Evolutionary conservation across 176 grass and related monocot species (phyloP), one percentile per base, ranked within the genome.

Genomic region (Raddia distichophylla): DNA sequence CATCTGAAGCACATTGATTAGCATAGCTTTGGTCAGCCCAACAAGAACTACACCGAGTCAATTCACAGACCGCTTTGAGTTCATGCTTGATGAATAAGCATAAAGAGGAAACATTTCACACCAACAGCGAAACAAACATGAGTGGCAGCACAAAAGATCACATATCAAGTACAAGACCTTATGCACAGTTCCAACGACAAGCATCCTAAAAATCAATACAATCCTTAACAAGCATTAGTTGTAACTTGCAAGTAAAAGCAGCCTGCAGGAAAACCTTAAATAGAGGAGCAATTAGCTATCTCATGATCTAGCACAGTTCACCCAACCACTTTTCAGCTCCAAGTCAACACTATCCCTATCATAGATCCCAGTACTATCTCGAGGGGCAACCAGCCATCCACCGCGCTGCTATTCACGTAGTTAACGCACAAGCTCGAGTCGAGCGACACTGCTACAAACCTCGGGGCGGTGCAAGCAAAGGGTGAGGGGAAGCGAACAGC

Each of bases 321-420:
- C 18, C 48, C 6, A 32, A 42, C 48, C 5, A 35, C 37, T 52
- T 55, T 60, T 27, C 46, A 62, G 55, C 45, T 67, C 46, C 4
- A 0, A 44, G 78, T 67, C 83, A 89, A 86, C 73, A 59, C 42
- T 73, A 78, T 73, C 51, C 54, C 67, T 58, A 73, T 67, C 78
- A 60, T 52, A 86, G 83, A 90, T 85, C 83, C 77, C 78, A 42
- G 59, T 46, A 19, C 43, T 10, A 85, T 65, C 8, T 47, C 47
- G 5, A 48, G 48, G 13, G 9, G 5, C 12, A 77, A 77, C 33
- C 51, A 22, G 12, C 63, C 5, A 85, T 71, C 32, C 6, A 32
- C 33, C 13, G 13, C 27, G 18, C 27, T 9, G 7, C 27, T 4
- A 64, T 57, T 35, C 20, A 85, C 54, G 10, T 14, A 68, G 15